These are phyloP conservation scores for Kurtzmaniella quercitrusa DNA, from an alignment of 1,139 yeast genomes.

Conservation along the genomic window DNA sequence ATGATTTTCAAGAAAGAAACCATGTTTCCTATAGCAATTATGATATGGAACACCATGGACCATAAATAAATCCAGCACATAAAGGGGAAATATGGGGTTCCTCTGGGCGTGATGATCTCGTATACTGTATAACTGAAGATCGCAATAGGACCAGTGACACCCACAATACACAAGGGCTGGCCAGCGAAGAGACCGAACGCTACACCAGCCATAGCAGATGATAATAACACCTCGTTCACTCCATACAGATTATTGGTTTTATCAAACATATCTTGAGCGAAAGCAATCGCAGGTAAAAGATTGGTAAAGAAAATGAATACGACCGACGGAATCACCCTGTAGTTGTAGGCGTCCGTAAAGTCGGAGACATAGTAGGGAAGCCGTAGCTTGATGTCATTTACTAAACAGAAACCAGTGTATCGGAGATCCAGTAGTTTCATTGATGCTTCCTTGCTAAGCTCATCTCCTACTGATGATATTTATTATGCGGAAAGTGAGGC, in stretches of 20 bases:
- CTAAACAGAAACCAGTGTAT: slow-evolving; percentile 51
- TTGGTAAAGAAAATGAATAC: slow-evolving; percentile 84
- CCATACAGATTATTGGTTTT: slow-evolving; percentile 85
- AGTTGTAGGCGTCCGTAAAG: slow-evolving; percentile 78
- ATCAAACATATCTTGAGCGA: slow-evolving; percentile 96
- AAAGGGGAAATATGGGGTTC: slow-evolving; percentile 78
- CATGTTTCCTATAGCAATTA: slow-evolving; percentile 67
- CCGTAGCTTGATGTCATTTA: slow-evolving; percentile 50
- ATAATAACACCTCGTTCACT: slow-evolving; percentile 78
- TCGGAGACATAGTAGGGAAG: slow-evolving; percentile 71
- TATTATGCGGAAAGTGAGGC: background rate
- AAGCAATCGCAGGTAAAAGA: slow-evolving; percentile 88
- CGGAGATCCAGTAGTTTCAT: slow-evolving; percentile 1
- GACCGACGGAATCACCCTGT: slow-evolving; percentile 85
- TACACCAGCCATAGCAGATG: slow-evolving; percentile 86
- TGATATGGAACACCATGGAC: slow-evolving; percentile 79
- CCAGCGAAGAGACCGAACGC: slow-evolving; percentile 84
- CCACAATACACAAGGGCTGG: slow-evolving; percentile 93
- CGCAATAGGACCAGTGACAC: slow-evolving; percentile 93
- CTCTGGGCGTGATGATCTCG: slow-evolving; percentile 62
- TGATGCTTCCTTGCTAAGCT: background rate
- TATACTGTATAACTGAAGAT: slow-evolving; percentile 91
- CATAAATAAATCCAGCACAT: slow-evolving; percentile 96
- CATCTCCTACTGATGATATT: too few species aligned
- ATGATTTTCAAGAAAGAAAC: slow-evolving; percentile 69